Evolutionary conservation across 805 yeast genomes (phyloP).

Genomic region (Cyberlindnera bimundalis): DNA sequence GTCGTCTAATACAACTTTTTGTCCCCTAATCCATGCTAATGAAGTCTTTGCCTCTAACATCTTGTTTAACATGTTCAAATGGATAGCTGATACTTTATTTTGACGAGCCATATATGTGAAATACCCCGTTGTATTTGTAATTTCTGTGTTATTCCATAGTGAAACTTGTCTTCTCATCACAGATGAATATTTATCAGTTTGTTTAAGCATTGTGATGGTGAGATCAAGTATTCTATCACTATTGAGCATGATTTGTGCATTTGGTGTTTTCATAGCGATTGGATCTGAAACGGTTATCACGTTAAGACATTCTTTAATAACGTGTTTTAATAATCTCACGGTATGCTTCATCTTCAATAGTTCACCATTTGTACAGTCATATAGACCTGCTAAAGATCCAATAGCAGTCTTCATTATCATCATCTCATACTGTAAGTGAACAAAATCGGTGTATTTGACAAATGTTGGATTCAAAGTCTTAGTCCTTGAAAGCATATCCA

Average conservation of each 20-base stretch:
- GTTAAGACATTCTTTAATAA: constrained; percentile 48
- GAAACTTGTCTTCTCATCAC: constrained; percentile 14
- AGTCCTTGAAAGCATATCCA: constrained; percentile 25
- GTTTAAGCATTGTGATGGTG: constrained; percentile 30
- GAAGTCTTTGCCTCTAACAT: constrained; percentile 21
- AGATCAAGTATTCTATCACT: constrained; percentile 33
- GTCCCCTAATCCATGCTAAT: background rate
- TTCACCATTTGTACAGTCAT: constrained; percentile 65
- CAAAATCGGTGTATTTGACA: constrained; percentile 34
- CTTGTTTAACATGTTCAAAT: constrained; percentile 16
- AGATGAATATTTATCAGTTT: constrained; percentile 13
- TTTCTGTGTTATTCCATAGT: constrained; percentile 12
- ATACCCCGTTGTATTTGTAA: constrained; percentile 21
- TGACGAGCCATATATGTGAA: constrained; percentile 18
- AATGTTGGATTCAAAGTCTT: constrained; percentile 31
- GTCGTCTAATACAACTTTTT: background rate
- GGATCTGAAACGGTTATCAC: constrained; percentile 34
- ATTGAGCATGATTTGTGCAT: constrained; percentile 26
- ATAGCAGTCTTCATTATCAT: constrained; percentile 65
- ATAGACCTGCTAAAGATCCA: constrained; percentile 64
- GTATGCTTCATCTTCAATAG: constrained; percentile 40
- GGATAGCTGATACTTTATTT: constrained; percentile 12
- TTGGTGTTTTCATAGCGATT: constrained; percentile 16
- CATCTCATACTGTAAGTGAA: constrained; percentile 59
- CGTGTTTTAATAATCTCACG: constrained; percentile 33